These are phyloP conservation scores for Yamadazyma buinensis DNA, from an alignment of 1,139 yeast species.

Conservation along the genomic window DNA sequence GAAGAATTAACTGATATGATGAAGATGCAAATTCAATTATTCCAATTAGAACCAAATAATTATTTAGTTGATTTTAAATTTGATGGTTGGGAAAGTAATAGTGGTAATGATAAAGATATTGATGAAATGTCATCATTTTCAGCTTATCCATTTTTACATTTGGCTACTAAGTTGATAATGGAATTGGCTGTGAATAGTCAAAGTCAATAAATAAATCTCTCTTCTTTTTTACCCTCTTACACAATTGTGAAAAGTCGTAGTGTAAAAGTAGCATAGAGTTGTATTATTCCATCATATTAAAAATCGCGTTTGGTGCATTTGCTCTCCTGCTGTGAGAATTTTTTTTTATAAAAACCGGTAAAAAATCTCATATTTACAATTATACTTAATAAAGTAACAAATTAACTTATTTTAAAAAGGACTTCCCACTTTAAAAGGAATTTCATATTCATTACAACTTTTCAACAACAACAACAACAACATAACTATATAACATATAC, in stretches of 20 bases:
- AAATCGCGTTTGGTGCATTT: no score
- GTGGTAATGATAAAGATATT: constrained; percentile 32
- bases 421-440: no score
- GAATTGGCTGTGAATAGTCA: constrained; percentile 84
- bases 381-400: no score
- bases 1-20: constrained; percentile 42
- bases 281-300: no score
- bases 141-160: constrained; percentile 91
- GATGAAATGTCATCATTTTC: constrained; percentile 83
- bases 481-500: no score
- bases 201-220: constrained; percentile 2
- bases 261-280: no score
- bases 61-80: constrained; percentile 95
- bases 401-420: no score
- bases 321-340: no score
- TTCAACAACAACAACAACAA: no score
- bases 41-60: constrained; percentile 93
- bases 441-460: no score
- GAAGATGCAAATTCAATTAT: constrained; percentile 96
- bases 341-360: no score
- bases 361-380: no score
- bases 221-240: not conserved
- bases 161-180: constrained; percentile 91
- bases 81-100: constrained; percentile 82
- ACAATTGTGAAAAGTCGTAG: not conserved